Evolutionary conservation across 371 early-diverging fungal genomes (phyloP).

Genomic region (Mortierella sp.): DNA sequence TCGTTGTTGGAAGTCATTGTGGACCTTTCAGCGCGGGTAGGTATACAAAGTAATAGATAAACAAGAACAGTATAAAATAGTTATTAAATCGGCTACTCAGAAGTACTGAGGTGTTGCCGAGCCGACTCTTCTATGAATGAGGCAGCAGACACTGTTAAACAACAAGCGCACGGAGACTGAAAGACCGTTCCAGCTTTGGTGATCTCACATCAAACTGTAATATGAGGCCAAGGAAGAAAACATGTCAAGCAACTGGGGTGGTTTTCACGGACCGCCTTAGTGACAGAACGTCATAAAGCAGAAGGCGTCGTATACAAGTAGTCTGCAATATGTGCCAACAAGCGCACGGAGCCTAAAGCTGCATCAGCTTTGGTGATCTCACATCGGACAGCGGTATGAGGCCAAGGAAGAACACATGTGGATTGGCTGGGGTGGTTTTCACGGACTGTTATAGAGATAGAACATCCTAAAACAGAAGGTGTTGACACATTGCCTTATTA

Average conservation of each 20-base stretch:
- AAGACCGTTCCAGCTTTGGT: slow-evolving; percentile 1
- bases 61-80: not conserved
- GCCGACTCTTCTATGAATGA: not conserved
- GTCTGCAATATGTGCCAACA: slow-evolving; percentile 4
- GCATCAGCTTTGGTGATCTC: not conserved
- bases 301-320: slow-evolving; percentile 4
- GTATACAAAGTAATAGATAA: slow-evolving; percentile 2
- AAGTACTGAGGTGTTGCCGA: slow-evolving; percentile 1
- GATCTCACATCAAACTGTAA: slow-evolving; percentile 3
- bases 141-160: not conserved
- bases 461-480: slow-evolving; percentile 1
- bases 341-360: slow-evolving; percentile 2
- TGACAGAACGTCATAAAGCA: slow-evolving; percentile 4
- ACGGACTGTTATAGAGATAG: not conserved
- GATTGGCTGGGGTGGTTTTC: slow-evolving; percentile 4
- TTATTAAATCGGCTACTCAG: not conserved
- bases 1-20: not conserved
- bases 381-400: not conserved
- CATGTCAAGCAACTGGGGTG: slow-evolving; percentile 1
- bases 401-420: slow-evolving; percentile 1
- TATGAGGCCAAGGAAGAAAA: slow-evolving; percentile 5
- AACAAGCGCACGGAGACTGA: slow-evolving; percentile 5
- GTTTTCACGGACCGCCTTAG: slow-evolving; percentile 5
- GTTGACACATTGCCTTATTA: slow-evolving; percentile 3
- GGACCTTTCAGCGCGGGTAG: not conserved